These are phyloP conservation scores for Aegle marmelos DNA, from an alignment of 345 rosid genomes.

Conservation along the genomic window DNA sequence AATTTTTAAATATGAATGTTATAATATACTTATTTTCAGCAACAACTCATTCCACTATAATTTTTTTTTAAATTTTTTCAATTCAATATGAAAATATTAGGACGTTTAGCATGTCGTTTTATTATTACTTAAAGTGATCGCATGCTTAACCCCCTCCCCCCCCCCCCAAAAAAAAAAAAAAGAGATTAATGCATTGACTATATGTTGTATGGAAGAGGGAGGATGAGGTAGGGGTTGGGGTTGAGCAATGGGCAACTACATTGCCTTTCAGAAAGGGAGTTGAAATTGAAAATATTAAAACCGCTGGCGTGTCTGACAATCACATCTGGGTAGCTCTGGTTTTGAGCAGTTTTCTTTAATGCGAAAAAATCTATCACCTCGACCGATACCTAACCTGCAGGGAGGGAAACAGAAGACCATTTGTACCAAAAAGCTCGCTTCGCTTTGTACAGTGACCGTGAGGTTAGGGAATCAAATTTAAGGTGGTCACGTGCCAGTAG, in stretches of 20 bases:
- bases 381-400: conserved; percentile 1
- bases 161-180: neutral
- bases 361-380: conserved; percentile 3
- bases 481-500: too few relatives aligned
- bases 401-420: neutral
- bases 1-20: neutral
- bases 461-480: neutral
- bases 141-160: neutral
- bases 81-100: neutral
- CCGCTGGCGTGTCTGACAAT: conserved; percentile 20
- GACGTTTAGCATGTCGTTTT: neutral
- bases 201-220: neutral
- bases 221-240: too few relatives aligned
- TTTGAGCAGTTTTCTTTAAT: neutral
- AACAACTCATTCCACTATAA: neutral
- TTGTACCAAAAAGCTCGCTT: neutral
- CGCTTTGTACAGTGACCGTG: neutral
- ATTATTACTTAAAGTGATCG: too few relatives aligned
- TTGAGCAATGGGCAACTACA: neutral
- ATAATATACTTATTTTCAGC: neutral
- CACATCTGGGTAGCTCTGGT: conserved; percentile 6
- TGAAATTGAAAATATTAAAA: neutral
- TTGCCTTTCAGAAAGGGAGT: neutral
- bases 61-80: neutral
- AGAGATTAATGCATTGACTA: neutral